Percentiles rank a stretch among this genome's conserved stretches.
Evolutionary conservation across 2,329 filamentous ascomycete genomes (phyloP).

Genomic region (Talaromyces sp.): DNA sequence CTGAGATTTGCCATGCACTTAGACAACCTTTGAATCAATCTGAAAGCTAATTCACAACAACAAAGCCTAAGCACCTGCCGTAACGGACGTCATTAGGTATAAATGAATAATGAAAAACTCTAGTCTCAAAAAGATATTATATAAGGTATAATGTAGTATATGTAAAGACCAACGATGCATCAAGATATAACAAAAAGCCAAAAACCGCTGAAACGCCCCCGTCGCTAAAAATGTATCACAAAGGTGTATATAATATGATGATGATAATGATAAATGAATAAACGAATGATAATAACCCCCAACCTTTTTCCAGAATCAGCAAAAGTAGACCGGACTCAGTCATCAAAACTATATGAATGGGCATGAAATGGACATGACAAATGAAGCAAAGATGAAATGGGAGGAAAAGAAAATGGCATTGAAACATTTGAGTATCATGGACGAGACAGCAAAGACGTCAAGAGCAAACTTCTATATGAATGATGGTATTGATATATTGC

Average conservation of each 20-base stretch:
- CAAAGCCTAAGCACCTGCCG: no score
- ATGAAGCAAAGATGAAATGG: not conserved
- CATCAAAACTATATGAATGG: not conserved
- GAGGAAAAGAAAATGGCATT: not conserved
- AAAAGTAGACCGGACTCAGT: not conserved
- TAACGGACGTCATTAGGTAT: no score
- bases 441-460: not conserved
- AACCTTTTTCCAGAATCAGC: not conserved
- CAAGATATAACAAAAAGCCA: not conserved
- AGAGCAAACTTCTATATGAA: not conserved
- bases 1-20: no score
- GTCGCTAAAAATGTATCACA: constrained; percentile 8
- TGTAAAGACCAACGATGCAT: not conserved
- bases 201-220: not conserved
- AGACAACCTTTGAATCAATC: no score
- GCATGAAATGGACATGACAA: not conserved
- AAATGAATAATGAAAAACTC: not conserved
- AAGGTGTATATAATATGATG: constrained; percentile 3
- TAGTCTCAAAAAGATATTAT: not conserved
- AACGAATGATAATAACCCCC: not conserved
- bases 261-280: not conserved
- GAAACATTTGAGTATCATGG: not conserved
- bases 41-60: no score
- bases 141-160: not conserved
- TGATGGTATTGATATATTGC: constrained; percentile 1